Evolutionary conservation across 2,329 filamentous ascomycete species (phyloP).

Genomic region (Xylariomycetidae sp.): DNA sequence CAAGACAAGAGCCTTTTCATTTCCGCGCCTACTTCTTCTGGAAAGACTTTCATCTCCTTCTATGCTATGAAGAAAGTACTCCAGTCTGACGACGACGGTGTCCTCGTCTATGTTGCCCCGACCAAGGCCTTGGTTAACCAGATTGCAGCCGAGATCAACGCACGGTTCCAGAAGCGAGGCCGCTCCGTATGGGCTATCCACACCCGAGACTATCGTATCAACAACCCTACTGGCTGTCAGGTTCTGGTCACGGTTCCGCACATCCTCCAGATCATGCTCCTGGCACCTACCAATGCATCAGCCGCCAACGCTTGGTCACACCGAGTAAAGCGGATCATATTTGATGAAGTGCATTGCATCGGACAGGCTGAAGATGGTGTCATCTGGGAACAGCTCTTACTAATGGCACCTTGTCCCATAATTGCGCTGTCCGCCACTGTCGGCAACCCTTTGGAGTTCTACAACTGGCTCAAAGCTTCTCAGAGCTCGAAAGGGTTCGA

Average conservation of each 20-base stretch:
- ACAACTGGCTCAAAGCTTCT: conserved; percentile 58
- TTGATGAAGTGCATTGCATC: conserved; percentile 78
- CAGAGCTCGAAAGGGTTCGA: conserved; percentile 58
- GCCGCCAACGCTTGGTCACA: conserved; percentile 52
- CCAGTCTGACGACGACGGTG: conserved; percentile 59
- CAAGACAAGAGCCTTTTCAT: conserved; percentile 64
- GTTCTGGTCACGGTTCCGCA: conserved; percentile 73
- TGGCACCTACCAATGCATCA: conserved; percentile 58
- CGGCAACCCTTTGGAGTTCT: conserved; percentile 67
- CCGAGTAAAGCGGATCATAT: conserved; percentile 68
- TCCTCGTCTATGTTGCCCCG: conserved; percentile 73
- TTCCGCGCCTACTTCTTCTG: conserved; percentile 70
- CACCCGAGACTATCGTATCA: conserved; percentile 68
- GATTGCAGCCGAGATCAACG: conserved; percentile 73
- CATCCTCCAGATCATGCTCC: conserved; percentile 72
- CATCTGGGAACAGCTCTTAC: conserved; percentile 71
- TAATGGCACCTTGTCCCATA: conserved; percentile 69
- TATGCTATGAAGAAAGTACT: conserved; percentile 77
- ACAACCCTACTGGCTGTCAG: conserved; percentile 66
- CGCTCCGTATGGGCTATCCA: conserved; percentile 75
- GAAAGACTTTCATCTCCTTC: conserved; percentile 80
- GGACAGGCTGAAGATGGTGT: conserved; percentile 70
- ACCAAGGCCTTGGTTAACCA: conserved; percentile 81
- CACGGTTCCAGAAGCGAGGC: conserved; percentile 63
- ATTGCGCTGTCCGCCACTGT: conserved; percentile 76